Base-by-base conservation (phyloP, 345 rosid species). In the Toxicodendron radicans region DNA sequence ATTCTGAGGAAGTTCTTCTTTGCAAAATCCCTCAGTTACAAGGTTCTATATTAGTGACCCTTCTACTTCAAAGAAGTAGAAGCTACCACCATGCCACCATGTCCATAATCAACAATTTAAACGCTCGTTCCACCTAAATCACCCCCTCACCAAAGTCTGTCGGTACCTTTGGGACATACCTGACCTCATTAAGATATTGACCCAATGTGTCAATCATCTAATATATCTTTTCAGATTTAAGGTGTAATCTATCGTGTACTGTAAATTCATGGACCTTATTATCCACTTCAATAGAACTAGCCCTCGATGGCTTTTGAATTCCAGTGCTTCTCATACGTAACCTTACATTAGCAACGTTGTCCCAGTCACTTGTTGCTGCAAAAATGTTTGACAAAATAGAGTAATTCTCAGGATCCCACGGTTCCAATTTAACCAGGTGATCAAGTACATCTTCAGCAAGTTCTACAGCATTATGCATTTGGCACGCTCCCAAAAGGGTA, bases 401-500 rank as follows among this genome's bases (percentile, higher is more conserved):
- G 76, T 83, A 89, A 74, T 86, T 90, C 64, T 91, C 91, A 0
- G 85, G 84, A 76, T 87, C 90, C 18, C 86, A 84, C 58, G 83
- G 83, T 66, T 85, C 87, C 76, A 83, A 69, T 41, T 66, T 73
- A 77, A 72, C 79, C 30, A 92, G 81, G 62, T 49, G 74, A 82
- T 85, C 82, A 41, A 84, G 74, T 64, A 87, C 83, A 79, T 87
- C 79, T 68, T 83, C 85, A 32, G 98, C 91, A 23, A 89, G 81
- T 56, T 72, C 87, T 5, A 76, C 81, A 3, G 80, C 83, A 67
- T 86, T 84, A 82, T 90, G 96, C 83, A 79, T 79, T 73, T 88
- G 88, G 72, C 97, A 94, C 2, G 92, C 96, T 41, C 83, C 88
- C 79, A 94, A 83, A 76, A 94, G 92, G 68, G 97, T 89, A 32